Evolutionary conservation across 495 filamentous ascomycete species (phyloP).

Genomic region (Aspergillus coremiiformis): DNA sequence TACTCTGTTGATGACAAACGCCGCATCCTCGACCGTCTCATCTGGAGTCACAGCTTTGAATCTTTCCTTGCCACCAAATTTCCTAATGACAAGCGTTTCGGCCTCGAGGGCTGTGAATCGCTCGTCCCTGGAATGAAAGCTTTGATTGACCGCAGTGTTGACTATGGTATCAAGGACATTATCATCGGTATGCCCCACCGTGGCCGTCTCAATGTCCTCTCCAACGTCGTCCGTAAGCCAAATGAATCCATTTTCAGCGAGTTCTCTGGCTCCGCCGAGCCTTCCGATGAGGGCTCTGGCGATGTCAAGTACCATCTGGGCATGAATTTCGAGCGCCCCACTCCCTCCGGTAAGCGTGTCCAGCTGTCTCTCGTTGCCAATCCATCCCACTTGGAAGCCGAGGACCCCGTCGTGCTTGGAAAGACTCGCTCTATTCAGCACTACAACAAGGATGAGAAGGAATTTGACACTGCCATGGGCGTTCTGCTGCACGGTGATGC

Average conservation of each 20-base stretch:
- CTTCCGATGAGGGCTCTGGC: slow-evolving; percentile 91
- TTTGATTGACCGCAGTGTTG: slow-evolving; percentile 93
- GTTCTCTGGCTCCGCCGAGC: slow-evolving; percentile 82
- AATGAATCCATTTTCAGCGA: slow-evolving; percentile 99
- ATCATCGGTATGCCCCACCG: slow-evolving; percentile 99
- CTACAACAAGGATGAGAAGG: slow-evolving; percentile 92
- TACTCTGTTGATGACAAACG: slow-evolving; percentile 97
- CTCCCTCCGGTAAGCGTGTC: slow-evolving; percentile 95
- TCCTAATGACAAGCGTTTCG: slow-evolving; percentile 99
- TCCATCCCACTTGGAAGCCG: slow-evolving; percentile 95
- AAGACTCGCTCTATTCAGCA: slow-evolving; percentile 98
- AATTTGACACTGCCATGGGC: slow-evolving; percentile 85
- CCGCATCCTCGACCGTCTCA: slow-evolving; percentile 90
- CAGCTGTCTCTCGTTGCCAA: slow-evolving; percentile 97
- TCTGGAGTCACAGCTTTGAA: slow-evolving; percentile 97
- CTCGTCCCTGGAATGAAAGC: slow-evolving; percentile 99
- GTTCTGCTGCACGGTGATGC: slow-evolving; percentile 95
- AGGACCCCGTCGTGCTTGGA: slow-evolving; percentile 94
- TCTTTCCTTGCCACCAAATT: slow-evolving; percentile 91
- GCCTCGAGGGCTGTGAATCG: slow-evolving; percentile 92
- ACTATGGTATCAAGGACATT: slow-evolving; percentile 97
- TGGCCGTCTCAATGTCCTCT: slow-evolving; percentile 94
- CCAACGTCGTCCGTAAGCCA: slow-evolving; percentile 96
- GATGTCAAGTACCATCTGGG: slow-evolving; percentile 99
- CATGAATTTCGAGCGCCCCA: slow-evolving; percentile 99